Evolutionary conservation across 1,284 basidiomycete species (phyloP), one percentile per base, ranked within the genome.

Genomic region (Lignosus rhinocerotis): DNA sequence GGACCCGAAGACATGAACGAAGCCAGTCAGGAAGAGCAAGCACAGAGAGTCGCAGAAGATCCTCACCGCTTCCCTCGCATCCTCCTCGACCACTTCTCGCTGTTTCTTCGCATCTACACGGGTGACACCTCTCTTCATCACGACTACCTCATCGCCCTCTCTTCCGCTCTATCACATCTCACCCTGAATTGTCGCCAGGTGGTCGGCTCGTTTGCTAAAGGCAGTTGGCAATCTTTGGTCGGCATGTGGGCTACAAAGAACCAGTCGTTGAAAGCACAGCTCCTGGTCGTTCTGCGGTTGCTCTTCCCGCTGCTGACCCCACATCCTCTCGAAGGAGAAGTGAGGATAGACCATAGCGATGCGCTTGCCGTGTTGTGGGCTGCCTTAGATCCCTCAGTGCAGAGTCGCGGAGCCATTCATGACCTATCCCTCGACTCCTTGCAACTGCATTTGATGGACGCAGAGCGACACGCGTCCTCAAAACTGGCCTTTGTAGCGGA

Each of bases 161-260:
- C 88, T 54, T 78, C 85, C 1, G 80, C 87, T 0, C 81, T 97
- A 4, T 81, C 80, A 1, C 85, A 89, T 57, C 71, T 93, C 14
- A 83, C 92, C 8, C 75, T 95, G 55, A 96, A 96, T 69, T 79
- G 76, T 55, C 83, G 80, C 34, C 70, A 77, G 1, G 78, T 81
- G 1, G 81, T 93, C 45, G 76, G 81, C 7, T 68, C 72, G 10
- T 87, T 92, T 55, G 86, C 90, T 0, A 71, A 76, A 8, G 74
- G 74, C 33, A 74, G 87, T 1, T 93, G 93, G 85, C 76, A 84
- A 45, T 70, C 74, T 8, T 69, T 97, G 5, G 77, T 94, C 1
- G 73, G 72, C 1, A 73, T 95, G 25, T 96, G 93, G 93, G 77
- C 80, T 1, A 86, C 86, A 7, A 92, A 91, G 73, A 88, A 86